Evolutionary conservation across 305 asterid genomes (phyloP).

Genomic region (Fraxinus ornus): DNA sequence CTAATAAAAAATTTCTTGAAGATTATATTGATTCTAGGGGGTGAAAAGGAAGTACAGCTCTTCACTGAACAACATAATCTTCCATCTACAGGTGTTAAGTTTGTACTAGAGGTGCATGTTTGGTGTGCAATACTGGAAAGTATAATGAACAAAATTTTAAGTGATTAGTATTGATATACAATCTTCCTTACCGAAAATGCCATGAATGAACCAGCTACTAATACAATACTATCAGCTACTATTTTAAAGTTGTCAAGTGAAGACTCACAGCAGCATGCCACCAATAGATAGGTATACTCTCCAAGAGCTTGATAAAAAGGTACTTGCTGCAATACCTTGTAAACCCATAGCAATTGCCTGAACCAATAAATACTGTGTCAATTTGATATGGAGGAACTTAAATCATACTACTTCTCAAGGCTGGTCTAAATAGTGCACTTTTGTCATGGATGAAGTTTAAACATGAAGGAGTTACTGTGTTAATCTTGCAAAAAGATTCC

Average conservation of each 20-base stretch:
- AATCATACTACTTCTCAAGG: not conserved
- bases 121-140: not conserved
- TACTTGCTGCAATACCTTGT: constrained; percentile 68
- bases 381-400: constrained; percentile 7
- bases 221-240: not conserved
- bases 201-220: constrained; percentile 3
- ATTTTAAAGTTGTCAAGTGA: constrained; percentile 16
- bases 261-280: constrained; percentile 87
- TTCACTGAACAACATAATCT: not conserved
- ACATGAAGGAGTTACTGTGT: constrained; percentile 6
- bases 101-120: not conserved
- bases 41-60: not conserved
- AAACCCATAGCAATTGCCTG: constrained; percentile 75
- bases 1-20: not conserved
- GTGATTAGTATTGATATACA: not conserved
- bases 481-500: constrained; percentile 14
- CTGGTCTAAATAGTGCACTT: constrained; percentile 1
- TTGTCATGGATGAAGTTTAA: constrained; percentile 4
- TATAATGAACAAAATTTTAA: not conserved
- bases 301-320: constrained; percentile 37
- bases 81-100: not conserved
- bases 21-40: not conserved
- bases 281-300: constrained; percentile 67
- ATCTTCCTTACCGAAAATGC: not conserved
- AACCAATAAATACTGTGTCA: constrained; percentile 32